A percentile compares a stretch with the other conserved stretches of the same genome.
Conservation (phyloP, 2,329 filamentous ascomycete species). For the Neoscytalidium dimidiatum region DNA sequence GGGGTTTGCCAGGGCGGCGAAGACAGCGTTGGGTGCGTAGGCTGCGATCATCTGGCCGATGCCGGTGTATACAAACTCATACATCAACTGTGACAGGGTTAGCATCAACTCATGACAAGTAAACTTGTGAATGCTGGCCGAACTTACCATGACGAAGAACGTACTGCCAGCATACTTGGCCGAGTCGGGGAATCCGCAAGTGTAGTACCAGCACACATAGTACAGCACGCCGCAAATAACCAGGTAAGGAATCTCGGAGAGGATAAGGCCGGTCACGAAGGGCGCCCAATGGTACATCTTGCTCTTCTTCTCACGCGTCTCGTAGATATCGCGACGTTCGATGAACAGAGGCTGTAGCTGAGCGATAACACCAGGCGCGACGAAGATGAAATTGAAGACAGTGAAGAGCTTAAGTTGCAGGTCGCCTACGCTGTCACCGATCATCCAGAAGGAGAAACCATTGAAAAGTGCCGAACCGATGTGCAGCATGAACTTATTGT, state of each 20-base stretch:
- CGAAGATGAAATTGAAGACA: constrained; percentile 38
- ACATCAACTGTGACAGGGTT: constrained; percentile 48
- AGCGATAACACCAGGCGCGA: constrained; percentile 34
- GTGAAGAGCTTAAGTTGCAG: constrained; percentile 31
- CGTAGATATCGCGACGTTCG: constrained; percentile 32
- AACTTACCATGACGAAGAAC: constrained; percentile 30
- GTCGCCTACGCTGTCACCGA: constrained; percentile 15
- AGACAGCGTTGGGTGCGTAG: constrained; percentile 45
- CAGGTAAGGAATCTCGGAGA: constrained; percentile 52
- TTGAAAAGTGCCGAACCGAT: constrained; percentile 34
- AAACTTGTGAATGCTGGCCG: too few species aligned
- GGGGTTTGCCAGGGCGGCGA: constrained; percentile 49
- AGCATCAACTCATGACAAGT: not conserved
- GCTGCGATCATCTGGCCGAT: constrained; percentile 58
- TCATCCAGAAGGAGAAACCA: constrained; percentile 21
- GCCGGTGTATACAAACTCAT: constrained; percentile 56
- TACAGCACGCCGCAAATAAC: constrained; percentile 50
- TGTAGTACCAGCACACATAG: constrained; percentile 43
- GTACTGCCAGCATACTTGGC: constrained; percentile 51
- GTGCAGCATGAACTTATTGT: constrained; percentile 60
- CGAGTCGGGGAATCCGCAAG: constrained; percentile 44
- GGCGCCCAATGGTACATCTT: constrained; percentile 22
- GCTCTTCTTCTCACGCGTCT: constrained; percentile 21
- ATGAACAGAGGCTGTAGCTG: constrained; percentile 49
- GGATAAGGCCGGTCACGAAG: constrained; percentile 29